Evolutionary conservation across 495 filamentous ascomycete genomes (phyloP).

Genomic region (Podospora didyma): DNA sequence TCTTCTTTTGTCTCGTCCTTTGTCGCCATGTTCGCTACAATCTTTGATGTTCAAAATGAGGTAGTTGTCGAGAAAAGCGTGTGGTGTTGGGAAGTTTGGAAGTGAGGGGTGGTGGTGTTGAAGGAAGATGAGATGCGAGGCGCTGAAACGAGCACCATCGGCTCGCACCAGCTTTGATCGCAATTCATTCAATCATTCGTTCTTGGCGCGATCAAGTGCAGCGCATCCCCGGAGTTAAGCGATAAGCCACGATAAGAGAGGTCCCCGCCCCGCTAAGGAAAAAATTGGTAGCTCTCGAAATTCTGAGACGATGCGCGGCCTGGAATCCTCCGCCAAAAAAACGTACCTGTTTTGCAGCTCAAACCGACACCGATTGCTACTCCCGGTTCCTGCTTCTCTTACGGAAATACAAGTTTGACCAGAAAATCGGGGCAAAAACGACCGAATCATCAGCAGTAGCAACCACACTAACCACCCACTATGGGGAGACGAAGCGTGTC

Average conservation of each 20-base stretch:
- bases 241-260: neutral
- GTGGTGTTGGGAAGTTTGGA: neutral
- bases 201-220: too few relatives aligned
- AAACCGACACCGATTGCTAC: too few relatives aligned
- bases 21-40: constrained; percentile 12
- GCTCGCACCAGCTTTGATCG: too few relatives aligned
- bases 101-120: neutral
- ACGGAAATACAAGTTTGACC: neutral
- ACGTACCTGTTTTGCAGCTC: too few relatives aligned
- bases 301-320: neutral
- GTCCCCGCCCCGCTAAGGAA: constrained; percentile 21
- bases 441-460: neutral
- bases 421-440: neutral
- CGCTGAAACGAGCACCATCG: neutral
- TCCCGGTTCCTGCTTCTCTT: neutral
- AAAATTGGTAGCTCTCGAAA: constrained; percentile 1
- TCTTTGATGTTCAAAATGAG: too few relatives aligned
- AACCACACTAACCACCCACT: neutral
- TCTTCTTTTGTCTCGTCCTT: constrained; percentile 12
- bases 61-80: too few relatives aligned
- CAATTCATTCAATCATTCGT: too few relatives aligned
- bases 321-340: too few relatives aligned
- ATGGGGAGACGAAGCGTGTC: constrained; percentile 55
- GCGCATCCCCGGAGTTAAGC: constrained; percentile 12
- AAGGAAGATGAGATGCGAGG: neutral